Base-by-base conservation (phyloP, 73 alveolate genomes). In the Paramecium bursaria region DNA sequence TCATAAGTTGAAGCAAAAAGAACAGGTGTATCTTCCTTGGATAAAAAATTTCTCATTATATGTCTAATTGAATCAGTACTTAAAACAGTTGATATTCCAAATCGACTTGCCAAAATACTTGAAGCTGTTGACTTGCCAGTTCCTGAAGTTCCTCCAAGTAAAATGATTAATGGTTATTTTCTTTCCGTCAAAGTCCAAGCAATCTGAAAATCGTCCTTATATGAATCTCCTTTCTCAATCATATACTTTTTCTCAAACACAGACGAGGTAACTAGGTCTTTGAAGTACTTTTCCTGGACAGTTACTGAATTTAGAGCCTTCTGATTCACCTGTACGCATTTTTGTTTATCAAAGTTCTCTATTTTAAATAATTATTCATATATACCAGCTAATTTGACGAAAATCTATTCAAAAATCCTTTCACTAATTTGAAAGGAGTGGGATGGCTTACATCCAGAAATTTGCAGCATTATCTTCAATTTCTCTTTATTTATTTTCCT, bases 111-210 rank as follows among this genome's bases (percentile, higher is more conserved):
- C 19, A 92, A 86, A 1, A 92, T 79, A 48, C 95, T 86, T 26
- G 95, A 88, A 17, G 90, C 82, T 50, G 97, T 92, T n/a, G 93
- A 82, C 55, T 92, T 92, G 11, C 97, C 97, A 33, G 97, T 92
- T 1, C 97, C 97, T n/a, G 95, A 90, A 3, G 97, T 86, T 1
- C 97, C 97, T 5, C 95, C 97, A 4, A 92, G 88, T 26, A 92
- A 75, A 9, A 92, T 87, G 0, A 92, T 86, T 23, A 92, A 44
- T 23, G 88, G 86, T n/a, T 67, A 51, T 42, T 75, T 55, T 55
- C 60, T 86, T 25, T 67, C 75, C n/a, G 77, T 44, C 23, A 82
- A 52, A 17, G 52, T 60, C 49, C 86, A 82, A 11, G 90, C 90
- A n/a, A 82, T 82, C 17, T 61, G 17, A 50, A 82, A 82, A 74